Evolutionary conservation across 2,329 filamentous ascomycete genomes (phyloP), one percentile per base, ranked within the genome.

Genomic region (Penicillium sp.): DNA sequence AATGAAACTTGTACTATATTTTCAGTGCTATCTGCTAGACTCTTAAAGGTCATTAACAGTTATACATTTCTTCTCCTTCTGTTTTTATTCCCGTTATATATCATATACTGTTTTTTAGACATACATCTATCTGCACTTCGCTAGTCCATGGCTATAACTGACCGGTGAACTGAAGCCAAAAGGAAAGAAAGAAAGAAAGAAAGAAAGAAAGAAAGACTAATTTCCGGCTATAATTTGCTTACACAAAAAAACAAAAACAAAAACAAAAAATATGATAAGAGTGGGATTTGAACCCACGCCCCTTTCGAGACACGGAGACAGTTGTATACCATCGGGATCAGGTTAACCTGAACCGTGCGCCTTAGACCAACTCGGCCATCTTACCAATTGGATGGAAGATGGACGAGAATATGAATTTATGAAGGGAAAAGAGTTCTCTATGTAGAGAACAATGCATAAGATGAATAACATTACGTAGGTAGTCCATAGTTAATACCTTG

Each of bases 341-440:
- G 62, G 63, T 66, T 42, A 51, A 66, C 67, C 67, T 69, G 66
- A 69, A 69, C 67, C 67, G 65, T 61, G 64, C 68, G 68, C 68
- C 68, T 68, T 70, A 57, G 68, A 70, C 68, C 68, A 69, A 67
- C 68, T 70, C 68, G 68, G 68, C 68, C 68, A 70, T 70, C 68
- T 70, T 70, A 65, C 67, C 67, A 40, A 14, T 22, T 31, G 10
- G 31, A 45, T 52, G 33, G 4, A 31, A 10, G 17, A 19, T 5
- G 1, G 6, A 8, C 1, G 16, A 1, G 4, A 3, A 2, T 35
- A 2, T n/a, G 33, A 8, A 2, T n/a, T 3, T 4, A 35, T 35
- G 3, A 31, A 31, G 30, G 10, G 1, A 28, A 28, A 28, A n/a
- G n/a, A n/a, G n/a, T n/a, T n/a, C 26, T 7, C 7, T 26, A 26